These are phyloP conservation scores for Cardamine occulta DNA, from an alignment of 345 rosid genomes.

Conservation along the genomic window DNA sequence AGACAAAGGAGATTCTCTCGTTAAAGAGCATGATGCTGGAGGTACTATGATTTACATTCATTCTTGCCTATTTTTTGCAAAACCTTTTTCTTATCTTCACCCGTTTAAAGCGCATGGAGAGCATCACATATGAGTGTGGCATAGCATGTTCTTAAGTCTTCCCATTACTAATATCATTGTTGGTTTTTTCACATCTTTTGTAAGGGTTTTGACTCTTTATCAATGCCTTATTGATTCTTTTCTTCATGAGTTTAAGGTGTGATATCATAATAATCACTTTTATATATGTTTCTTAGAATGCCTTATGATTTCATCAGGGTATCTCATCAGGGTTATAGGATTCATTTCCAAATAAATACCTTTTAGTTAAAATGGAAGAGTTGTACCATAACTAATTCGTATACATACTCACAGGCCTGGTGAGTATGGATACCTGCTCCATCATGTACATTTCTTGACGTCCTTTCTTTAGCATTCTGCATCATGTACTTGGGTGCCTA, in stretches of 20 bases:
- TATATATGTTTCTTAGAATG: constrained; percentile 15
- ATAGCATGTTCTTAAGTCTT: constrained; percentile 20
- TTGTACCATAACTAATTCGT: neutral
- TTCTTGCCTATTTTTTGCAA: constrained; percentile 24
- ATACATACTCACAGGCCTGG: neutral
- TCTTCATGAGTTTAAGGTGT: constrained; percentile 10
- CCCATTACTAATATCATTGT: constrained; percentile 1
- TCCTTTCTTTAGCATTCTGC: constrained; percentile 25
- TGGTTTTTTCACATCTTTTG: constrained; percentile 12
- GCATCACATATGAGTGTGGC: constrained; percentile 10
- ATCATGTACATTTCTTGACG: neutral
- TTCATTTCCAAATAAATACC: constrained; percentile 5
- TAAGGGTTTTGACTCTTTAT: constrained; percentile 3
- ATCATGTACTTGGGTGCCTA: constrained; percentile 13
- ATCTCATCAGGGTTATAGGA: constrained; percentile 6
- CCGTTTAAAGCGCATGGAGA: neutral
- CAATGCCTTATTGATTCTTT: neutral
- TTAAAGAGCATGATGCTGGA: constrained; percentile 63
- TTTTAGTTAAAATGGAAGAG: constrained; percentile 5
- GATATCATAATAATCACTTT: neutral
- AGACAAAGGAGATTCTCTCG: constrained; percentile 72
- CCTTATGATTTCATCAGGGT: constrained; percentile 13
- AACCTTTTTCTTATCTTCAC: neutral
- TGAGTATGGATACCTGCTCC: constrained; percentile 27
- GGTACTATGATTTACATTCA: constrained; percentile 50